phyloP scores from a whole-genome alignment of 2,329 filamentous ascomycete species.

The Exophiala bonariae region DNA sequence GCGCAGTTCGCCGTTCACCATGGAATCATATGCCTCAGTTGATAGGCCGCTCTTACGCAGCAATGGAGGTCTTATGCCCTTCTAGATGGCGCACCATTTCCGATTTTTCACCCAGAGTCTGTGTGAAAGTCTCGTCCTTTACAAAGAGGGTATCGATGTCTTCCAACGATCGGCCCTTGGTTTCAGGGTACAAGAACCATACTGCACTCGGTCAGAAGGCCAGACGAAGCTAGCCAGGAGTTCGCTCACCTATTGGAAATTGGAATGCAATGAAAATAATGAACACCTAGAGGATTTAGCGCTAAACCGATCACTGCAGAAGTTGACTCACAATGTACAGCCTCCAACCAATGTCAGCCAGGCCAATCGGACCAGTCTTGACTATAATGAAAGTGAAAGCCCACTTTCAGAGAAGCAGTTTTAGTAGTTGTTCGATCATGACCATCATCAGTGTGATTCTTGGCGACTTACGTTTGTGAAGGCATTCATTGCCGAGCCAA shows the following conservation, averaged over 20 bases:
- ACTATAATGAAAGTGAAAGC: conserved; percentile 70
- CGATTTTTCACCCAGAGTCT: conserved; percentile 9
- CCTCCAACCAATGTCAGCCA: conserved; percentile 51
- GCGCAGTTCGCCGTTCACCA: too few species aligned
- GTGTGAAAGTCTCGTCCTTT: conserved; percentile 6
- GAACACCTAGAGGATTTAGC: conserved; percentile 59
- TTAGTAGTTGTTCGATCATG: conserved; percentile 59
- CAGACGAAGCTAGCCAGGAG: too few species aligned
- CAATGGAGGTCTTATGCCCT: conserved; percentile 2
- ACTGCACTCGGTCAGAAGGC: conserved; percentile 47
- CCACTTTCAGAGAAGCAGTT: conserved; percentile 68
- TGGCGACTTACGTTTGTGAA: conserved; percentile 37
- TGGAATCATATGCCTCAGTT: too few species aligned
- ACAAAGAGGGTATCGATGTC: conserved; percentile 24
- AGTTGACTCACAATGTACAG: conserved; percentile 53
- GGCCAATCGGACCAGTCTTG: conserved; percentile 54
- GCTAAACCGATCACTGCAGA: too few species aligned
- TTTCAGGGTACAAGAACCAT: conserved; percentile 69
- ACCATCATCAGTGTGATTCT: conserved; percentile 43
- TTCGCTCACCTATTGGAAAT: conserved; percentile 33
- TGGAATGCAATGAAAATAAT: conserved; percentile 39
- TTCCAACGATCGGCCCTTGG: conserved; percentile 56
- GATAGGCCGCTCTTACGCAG: too few species aligned
- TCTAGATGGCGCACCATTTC: conserved; percentile 12
- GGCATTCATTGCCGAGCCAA: conserved; percentile 33